Base-by-base conservation (phyloP, 2,329 filamentous ascomycete species). In the Penicillium sp. region DNA sequence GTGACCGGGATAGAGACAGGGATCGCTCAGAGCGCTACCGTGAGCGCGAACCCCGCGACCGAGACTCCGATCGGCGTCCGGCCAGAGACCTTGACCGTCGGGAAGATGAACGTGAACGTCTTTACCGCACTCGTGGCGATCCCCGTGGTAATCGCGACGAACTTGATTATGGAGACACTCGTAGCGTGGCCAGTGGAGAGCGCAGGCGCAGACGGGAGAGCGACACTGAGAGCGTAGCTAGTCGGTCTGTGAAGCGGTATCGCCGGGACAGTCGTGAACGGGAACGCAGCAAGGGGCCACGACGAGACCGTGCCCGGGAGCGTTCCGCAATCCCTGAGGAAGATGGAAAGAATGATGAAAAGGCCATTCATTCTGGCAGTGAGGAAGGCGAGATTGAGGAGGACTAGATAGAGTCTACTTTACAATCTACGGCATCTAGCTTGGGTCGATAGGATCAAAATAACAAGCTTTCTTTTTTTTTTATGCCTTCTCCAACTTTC, bases 371-470 rank as follows among this genome's bases (percentile, higher is more conserved):
- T 67, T 93, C 89, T 56, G 94, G 94, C 51, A 97, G 92, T 69
- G 94, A 99, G 77, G 94, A 99, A 75, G 94, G 94, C 50, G 94
- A 99, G 78, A 97, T 99, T 66, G 94, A 96, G 75, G 92, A 97
- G 79, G 78, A 80, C 57, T 80, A 51, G 29, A 45, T 43, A 6
- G n/a, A 18, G 20, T 2, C 27, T n/a, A 35, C 3, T 26, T 18
- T 15, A n/a, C 25, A 20, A 27, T 27, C 43, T 45, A 45, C 43
- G 12, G 18, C 18, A 40, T 40, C 6, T 12, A 40, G 26, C 11
- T 45, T 27, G 15, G n/a, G 15, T 20, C n/a, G 25, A 45, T 18
- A 18, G 26, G 15, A 45, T 20, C 43, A 31, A n/a, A 29, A 27
- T 22, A n/a, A 49, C 20, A 26, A 37, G 33, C 33, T 37, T n/a